A percentile compares a stretch with the other conserved stretches of the same genome.
These are phyloP conservation scores for Prunella vulgaris DNA, from an alignment of 257 asterid genomes.

Conservation along the genomic window DNA sequence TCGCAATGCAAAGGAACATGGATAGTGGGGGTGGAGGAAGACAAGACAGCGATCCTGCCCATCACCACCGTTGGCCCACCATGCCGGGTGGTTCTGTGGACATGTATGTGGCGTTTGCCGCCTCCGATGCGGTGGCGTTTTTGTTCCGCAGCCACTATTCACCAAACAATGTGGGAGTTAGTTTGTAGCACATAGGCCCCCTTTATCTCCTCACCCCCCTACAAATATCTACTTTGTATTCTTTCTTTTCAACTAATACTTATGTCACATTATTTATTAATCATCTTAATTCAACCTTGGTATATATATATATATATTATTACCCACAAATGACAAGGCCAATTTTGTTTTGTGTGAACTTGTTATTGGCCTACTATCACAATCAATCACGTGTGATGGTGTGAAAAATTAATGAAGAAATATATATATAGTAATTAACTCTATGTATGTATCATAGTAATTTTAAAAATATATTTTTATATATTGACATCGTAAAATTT, in stretches of 20 bases:
- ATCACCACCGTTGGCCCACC: constrained; percentile 35
- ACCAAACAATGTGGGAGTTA: constrained; percentile 13
- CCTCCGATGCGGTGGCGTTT: constrained; percentile 10
- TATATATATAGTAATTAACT: too few relatives aligned
- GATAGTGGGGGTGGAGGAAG: constrained; percentile 29
- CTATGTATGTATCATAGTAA: too few relatives aligned
- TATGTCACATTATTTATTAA: constrained; percentile 8
- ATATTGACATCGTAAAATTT: neutral
- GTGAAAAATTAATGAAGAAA: neutral
- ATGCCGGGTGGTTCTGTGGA: constrained; percentile 20
- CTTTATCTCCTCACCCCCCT: constrained; percentile 27
- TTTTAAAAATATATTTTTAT: too few relatives aligned
- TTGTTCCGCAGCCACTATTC: constrained; percentile 1
- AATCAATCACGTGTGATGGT: neutral
- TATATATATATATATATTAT: neutral
- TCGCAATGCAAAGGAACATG: constrained; percentile 35
- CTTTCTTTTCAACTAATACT: neutral
- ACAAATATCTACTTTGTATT: constrained; percentile 23
- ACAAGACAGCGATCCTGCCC: constrained; percentile 39
- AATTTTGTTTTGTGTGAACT: neutral
- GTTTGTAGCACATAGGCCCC: constrained; percentile 18
- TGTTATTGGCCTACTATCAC: constrained; percentile 1
- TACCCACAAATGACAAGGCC: constrained; percentile 10
- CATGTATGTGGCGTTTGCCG: constrained; percentile 24
- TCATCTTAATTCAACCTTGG: neutral